Base-by-base conservation (phyloP, 1,284 basidiomycete species). In the Baeospora myosura region DNA sequence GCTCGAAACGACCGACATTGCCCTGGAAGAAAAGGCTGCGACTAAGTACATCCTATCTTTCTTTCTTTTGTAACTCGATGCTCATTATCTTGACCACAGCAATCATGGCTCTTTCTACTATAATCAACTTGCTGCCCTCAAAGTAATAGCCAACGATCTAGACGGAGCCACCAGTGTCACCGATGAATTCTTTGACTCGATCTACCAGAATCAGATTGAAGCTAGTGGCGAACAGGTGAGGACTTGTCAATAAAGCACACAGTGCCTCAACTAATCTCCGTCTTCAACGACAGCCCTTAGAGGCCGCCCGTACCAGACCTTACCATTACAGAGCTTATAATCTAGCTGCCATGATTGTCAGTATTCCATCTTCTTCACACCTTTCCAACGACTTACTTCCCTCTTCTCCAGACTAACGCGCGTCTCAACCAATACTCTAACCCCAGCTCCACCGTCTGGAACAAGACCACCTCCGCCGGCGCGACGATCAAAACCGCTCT, bases 281-380 rank as follows among this genome's bases (percentile, higher is more conserved):
- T 23, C 11, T 18, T 30, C 24, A 24, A 35, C 30, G 21, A 16
- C 29, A 76, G 69, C 74, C 74, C 7, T 54, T 71, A n/a, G 76
- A 84, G 59, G 72, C 76, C 4, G 63, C 60, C 2, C 70, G 80
- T 12, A 78, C 78, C 2, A 65, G 74, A 12, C 76, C 79, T 4
- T 81, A 74, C 52, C 80, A 82, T 53, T 82, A 83, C 52, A 68
- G 74, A 8, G 68, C 70, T 14, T 82, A 78, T 59, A 83, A 83
- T 50, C 61, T 84, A 22, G 77, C 78, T 10, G 80, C 73, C 18
- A 78, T 83, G 73, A 77, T 82, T 40, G 77, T 80, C 50, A 60
- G 74, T 50, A 38, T 37, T 24, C 48, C 26, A 0, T 39, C 38
- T 21, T 30, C 33, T 10, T 21, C 8, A 22, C 10, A 23, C 36